Base-by-base conservation (phyloP, 164 flowering plant species). In the Houttuynia cordata region DNA sequence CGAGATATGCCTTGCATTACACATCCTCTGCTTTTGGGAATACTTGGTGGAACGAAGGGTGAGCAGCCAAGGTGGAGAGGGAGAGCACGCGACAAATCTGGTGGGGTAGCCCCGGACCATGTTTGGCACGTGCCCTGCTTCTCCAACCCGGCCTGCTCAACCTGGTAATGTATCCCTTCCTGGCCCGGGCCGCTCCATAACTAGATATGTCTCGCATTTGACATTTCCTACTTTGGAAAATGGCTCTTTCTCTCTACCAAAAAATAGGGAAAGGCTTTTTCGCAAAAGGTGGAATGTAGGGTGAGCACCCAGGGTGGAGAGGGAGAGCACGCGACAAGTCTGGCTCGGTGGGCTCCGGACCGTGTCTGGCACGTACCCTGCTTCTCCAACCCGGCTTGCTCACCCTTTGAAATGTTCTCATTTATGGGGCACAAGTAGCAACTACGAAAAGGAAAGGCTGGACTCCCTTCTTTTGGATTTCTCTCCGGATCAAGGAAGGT, bases 61-160 rank as follows among this genome's bases (percentile, higher is more conserved):
- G 66, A 67, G 62, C 45, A 57, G 64, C 76, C 80, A 63, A 62
- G 76, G 56, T 76, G 84, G 80, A 76, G 84, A 73, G 64, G 57
- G 6, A 73, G 79, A 58, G 82, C 78, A 80, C 84, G 74, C 58
- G 82, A 77, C 56, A 72, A 53, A 34, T 40, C 37, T 14, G 34
- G 34, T 18, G 5, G 18, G 24, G 30, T 23, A n/a, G 12, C 51
- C 1, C 20, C 8, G 17, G 34, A 17, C 20, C 30, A 5, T 21
- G 21, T 8, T 22, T 23, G 15, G 65, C 65, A 63, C 65, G 65
- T 63, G 53, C 65, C 65, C 65, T 63, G 65, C 65, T 63, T 63
- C 65, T 63, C 65, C 65, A 63, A 10, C 65, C 15, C 53, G 56
- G 67, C 57, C 8, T 20, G 56, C 61, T 64, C 34, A 53, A 24